phyloP scores from a whole-genome alignment of 164 flowering plant genomes.

The Pachysandra terminalis region DNA sequence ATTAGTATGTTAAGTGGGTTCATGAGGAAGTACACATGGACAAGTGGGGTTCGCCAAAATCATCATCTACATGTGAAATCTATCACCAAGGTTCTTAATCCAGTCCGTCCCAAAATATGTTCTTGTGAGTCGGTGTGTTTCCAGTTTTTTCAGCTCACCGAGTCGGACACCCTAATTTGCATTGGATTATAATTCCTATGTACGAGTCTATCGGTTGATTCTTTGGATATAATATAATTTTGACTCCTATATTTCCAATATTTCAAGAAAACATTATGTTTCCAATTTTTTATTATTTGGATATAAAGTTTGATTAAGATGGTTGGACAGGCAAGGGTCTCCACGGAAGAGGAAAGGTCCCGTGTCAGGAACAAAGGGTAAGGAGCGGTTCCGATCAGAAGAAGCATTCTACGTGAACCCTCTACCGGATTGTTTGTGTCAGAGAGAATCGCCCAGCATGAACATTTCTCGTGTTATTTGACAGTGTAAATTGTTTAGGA shows the following conservation, averaged over 20 bases:
- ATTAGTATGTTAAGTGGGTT: too few relatives aligned
- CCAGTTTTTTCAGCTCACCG: too few relatives aligned
- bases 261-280: too few relatives aligned
- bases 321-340: constrained; percentile 75
- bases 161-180: too few relatives aligned
- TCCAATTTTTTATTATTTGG: background rate
- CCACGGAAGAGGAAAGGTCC: constrained; percentile 96
- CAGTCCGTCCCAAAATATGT: too few relatives aligned
- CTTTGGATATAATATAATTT: too few relatives aligned
- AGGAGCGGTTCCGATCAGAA: constrained; percentile 88
- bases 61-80: too few relatives aligned
- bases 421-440: constrained; percentile 90
- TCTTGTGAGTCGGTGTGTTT: too few relatives aligned
- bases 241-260: background rate
- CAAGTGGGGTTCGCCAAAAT: too few relatives aligned
- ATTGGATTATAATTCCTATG: too few relatives aligned
- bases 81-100: too few relatives aligned
- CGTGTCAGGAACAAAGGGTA: constrained; percentile 87
- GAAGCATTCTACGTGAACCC: constrained; percentile 95
- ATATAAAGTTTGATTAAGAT: background rate
- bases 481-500: constrained; percentile 7
- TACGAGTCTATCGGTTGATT: background rate
- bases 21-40: too few relatives aligned
- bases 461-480: constrained; percentile 23
- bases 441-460: constrained; percentile 20